Evolutionary conservation across 169 alveolate genomes (phyloP).

Genomic region (Plasmodium ovale): DNA sequence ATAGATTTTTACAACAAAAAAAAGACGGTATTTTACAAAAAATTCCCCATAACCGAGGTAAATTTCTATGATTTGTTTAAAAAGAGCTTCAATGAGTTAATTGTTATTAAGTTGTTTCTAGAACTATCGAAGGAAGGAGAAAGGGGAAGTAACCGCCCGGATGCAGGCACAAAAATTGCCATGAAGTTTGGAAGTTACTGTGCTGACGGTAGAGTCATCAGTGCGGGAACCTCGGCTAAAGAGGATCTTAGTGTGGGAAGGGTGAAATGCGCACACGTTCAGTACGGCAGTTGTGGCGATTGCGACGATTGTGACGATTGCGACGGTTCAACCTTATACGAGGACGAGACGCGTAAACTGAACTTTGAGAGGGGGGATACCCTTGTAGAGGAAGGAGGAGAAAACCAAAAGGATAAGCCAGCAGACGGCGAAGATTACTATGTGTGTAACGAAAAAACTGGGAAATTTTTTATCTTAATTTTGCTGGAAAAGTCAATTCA

Average conservation of each 20-base stretch:
- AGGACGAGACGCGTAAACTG: too few relatives aligned
- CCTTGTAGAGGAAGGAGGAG: not conserved
- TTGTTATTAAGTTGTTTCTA: slow-evolving; percentile 40
- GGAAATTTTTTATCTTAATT: slow-evolving; percentile 29
- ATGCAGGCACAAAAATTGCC: not conserved
- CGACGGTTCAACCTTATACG: not conserved
- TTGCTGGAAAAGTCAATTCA: slow-evolving; percentile 57
- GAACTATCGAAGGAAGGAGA: slow-evolving; percentile 17
- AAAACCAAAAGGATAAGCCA: not conserved
- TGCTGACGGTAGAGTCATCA: not conserved
- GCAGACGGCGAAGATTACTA: slow-evolving; percentile 9
- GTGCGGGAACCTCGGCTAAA: not conserved
- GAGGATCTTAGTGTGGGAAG: not conserved
- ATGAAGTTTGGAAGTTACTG: not conserved
- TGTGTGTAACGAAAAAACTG: slow-evolving; percentile 12
- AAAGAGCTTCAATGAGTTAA: slow-evolving; percentile 24
- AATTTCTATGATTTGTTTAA: slow-evolving; percentile 39
- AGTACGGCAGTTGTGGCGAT: not conserved
- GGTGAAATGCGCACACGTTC: not conserved
- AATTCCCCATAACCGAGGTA: slow-evolving; percentile 9
- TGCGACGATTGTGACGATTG: not conserved
- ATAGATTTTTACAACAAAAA: slow-evolving; percentile 17
- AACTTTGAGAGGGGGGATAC: not conserved
- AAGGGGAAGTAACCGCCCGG: not conserved
- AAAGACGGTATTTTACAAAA: slow-evolving; percentile 37